phyloP scores from a whole-genome alignment of 2,329 filamentous ascomycete species.

The Claviceps africana region DNA sequence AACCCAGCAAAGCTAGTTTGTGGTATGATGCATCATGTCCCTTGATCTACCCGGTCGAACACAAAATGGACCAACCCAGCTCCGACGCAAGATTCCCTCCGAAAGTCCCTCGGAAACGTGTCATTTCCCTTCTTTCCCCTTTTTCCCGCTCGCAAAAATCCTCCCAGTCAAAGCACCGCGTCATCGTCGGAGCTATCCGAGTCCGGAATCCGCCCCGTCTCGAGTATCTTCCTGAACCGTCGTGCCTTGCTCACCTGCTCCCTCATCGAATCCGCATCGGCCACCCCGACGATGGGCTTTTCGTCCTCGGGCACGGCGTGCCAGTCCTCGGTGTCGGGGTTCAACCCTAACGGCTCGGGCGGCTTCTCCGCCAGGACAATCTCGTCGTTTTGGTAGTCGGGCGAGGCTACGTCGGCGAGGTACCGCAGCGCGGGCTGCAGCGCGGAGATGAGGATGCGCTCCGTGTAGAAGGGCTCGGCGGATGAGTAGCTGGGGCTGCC shows the following conservation, averaged over 20 bases:
- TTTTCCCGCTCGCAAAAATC: too few species aligned
- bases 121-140: too few species aligned
- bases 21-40: not conserved
- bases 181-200: constrained; percentile 1
- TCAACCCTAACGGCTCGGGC: not conserved
- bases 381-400: constrained; percentile 26
- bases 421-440: constrained; percentile 43
- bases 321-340: constrained; percentile 18
- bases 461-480: constrained; percentile 42
- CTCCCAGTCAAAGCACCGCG: not conserved
- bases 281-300: constrained; percentile 14
- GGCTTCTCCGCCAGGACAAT: constrained; percentile 17
- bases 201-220: constrained; percentile 4
- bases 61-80: too few species aligned
- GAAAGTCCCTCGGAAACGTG: too few species aligned
- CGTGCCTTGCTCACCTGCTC: constrained; percentile 12
- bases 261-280: constrained; percentile 11
- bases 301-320: constrained; percentile 15
- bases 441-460: constrained; percentile 47
- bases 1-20: not conserved
- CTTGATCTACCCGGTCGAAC: too few species aligned
- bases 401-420: constrained; percentile 37
- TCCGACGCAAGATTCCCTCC: too few species aligned
- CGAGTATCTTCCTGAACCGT: constrained; percentile 15
- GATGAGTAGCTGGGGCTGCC: constrained; percentile 59